Evolutionary conservation across 345 rosid species (phyloP).

Genomic region (Eucalyptus leucophloia): DNA sequence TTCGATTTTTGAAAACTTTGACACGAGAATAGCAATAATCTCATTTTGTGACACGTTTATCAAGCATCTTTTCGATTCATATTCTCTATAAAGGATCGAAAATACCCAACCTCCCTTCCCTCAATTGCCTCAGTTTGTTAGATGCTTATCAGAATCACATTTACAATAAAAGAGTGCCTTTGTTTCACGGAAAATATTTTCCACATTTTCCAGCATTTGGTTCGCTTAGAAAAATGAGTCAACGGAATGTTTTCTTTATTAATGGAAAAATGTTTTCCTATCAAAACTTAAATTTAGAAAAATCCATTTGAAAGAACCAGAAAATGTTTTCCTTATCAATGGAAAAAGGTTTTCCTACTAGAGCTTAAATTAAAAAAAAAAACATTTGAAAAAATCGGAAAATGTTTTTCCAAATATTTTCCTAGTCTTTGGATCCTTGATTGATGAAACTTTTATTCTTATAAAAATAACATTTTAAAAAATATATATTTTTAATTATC

Average conservation of each 20-base stretch:
- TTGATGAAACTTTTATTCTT: no score
- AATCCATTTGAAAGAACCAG: fast-evolving
- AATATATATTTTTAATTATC: no score
- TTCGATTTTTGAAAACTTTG: no score
- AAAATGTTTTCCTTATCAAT: no score
- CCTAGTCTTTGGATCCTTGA: no score
- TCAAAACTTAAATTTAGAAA: fast-evolving
- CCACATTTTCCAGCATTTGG: not conserved
- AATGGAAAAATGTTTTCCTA: no score
- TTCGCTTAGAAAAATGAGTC: fast-evolving
- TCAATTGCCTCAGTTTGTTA: not conserved
- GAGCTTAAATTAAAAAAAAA: no score
- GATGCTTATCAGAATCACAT: not conserved
- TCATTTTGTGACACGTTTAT: not conserved
- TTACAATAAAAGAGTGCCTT: no score
- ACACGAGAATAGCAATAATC: not conserved
- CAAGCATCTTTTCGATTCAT: not conserved
- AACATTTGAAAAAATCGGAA: no score
- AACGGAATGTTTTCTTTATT: fast-evolving
- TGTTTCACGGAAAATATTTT: fast-evolving
- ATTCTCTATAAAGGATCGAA: not conserved
- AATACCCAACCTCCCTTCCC: not conserved
- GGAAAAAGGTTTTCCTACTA: no score
- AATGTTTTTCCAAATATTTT: no score
- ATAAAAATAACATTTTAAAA: no score